These are phyloP conservation scores for Gymnopilus dilepis DNA, from an alignment of 768 basidiomycete genomes.

Conservation along the genomic window DNA sequence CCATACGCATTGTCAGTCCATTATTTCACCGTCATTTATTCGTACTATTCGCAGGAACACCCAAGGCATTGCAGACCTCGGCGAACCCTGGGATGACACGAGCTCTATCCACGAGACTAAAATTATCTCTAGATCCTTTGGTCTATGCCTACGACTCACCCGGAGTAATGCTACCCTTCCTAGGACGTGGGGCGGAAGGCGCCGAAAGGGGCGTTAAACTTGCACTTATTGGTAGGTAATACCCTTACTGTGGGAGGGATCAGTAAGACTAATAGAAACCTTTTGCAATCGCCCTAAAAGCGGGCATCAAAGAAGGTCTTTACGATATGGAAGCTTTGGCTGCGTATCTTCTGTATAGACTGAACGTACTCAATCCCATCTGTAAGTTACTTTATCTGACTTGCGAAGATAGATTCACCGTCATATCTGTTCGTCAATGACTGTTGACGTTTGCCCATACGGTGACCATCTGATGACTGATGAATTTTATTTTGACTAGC, in stretches of 20 bases:
- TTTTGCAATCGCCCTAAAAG: constrained; percentile 45
- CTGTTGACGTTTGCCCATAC: neutral
- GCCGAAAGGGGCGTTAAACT: constrained; percentile 93
- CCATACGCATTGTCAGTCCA: constrained; percentile 10
- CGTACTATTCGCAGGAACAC: constrained; percentile 53
- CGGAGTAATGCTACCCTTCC: constrained; percentile 95
- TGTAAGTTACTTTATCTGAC: constrained; percentile 49
- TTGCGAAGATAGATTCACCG: neutral
- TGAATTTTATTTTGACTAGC: constrained; percentile 42
- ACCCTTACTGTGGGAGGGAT: constrained; percentile 20
- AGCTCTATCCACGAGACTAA: constrained; percentile 85
- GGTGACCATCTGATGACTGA: constrained; percentile 12
- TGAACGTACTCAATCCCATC: constrained; percentile 78
- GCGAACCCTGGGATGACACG: constrained; percentile 91
- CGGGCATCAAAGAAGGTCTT: constrained; percentile 92
- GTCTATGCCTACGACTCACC: constrained; percentile 97
- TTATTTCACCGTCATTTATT: constrained; percentile 14
- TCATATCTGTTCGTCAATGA: constrained; percentile 6
- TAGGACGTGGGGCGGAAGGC: constrained; percentile 84
- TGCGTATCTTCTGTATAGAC: constrained; percentile 83
- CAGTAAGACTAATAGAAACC: constrained; percentile 26
- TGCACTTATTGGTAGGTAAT: constrained; percentile 84
- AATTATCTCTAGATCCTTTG: constrained; percentile 77
- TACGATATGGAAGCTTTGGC: constrained; percentile 87
- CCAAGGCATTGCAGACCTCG: constrained; percentile 90